Evolutionary conservation across 352 stramenopile genomes (phyloP).

Genomic region (Thalassiosira mediterranea): DNA sequence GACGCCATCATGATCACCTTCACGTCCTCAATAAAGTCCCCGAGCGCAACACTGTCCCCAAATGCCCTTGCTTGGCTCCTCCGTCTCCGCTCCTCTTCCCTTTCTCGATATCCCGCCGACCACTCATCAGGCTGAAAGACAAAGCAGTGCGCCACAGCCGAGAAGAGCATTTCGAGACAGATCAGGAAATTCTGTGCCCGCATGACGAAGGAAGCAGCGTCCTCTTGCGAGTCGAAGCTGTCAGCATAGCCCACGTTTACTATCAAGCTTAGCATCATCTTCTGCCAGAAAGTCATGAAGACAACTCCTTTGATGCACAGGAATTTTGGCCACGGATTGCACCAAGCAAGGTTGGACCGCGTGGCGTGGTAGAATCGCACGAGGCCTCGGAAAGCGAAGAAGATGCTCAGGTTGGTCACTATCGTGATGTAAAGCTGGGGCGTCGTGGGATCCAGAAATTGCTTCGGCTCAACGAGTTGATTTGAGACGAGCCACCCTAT

Average conservation of each 20-base stretch:
- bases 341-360: slow-evolving; percentile 86
- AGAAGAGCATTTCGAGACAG: slow-evolving; percentile 96
- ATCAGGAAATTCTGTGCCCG: slow-evolving; percentile 90
- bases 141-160: slow-evolving; percentile 90
- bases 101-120: slow-evolving; percentile 46
- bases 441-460: slow-evolving; percentile 30
- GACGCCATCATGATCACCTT: slow-evolving; percentile 41
- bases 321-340: slow-evolving; percentile 93
- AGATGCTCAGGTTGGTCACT: slow-evolving; percentile 92
- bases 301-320: slow-evolving; percentile 96
- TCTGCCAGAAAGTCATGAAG: slow-evolving; percentile 96
- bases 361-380: slow-evolving; percentile 94
- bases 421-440: slow-evolving; percentile 90
- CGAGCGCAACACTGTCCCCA: slow-evolving; percentile 88
- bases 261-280: slow-evolving; percentile 50
- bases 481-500: slow-evolving; percentile 55
- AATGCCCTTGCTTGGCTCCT: slow-evolving; percentile 79
- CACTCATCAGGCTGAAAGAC: slow-evolving; percentile 89
- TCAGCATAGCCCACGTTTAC: slow-evolving; percentile 37
- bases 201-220: slow-evolving; percentile 27
- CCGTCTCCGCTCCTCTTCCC: slow-evolving; percentile 46
- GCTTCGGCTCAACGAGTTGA: slow-evolving; percentile 39
- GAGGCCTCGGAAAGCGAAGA: slow-evolving; percentile 94
- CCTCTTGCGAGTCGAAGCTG: slow-evolving; percentile 36
- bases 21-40: slow-evolving; percentile 90